A percentile compares a stretch with the other conserved stretches of the same genome.
Conservation (phyloP, 2,329 filamentous ascomycete genomes). For the Alternaria ventricosa region DNA sequence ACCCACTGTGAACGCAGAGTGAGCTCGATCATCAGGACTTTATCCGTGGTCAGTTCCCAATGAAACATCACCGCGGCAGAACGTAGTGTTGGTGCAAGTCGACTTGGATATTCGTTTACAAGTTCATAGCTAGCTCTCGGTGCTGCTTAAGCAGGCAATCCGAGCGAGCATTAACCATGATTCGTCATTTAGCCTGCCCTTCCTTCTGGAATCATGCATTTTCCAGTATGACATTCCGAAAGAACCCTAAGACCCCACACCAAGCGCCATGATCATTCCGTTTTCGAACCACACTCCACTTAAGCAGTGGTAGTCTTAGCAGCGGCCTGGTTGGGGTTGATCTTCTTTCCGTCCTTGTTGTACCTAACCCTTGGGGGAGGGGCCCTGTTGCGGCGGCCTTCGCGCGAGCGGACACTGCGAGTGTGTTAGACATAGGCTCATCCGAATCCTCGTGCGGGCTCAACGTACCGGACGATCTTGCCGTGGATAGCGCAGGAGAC, state of each 20-base stretch:
- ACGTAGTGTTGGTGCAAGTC: slow-evolving; percentile 32
- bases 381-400: slow-evolving; percentile 97
- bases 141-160: slow-evolving; percentile 37
- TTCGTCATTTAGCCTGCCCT: slow-evolving; percentile 41
- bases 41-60: not conserved
- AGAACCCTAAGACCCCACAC: slow-evolving; percentile 43
- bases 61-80: slow-evolving; percentile 4
- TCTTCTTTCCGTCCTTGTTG: slow-evolving; percentile 99
- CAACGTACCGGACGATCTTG: slow-evolving; percentile 99
- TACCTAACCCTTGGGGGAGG: slow-evolving; percentile 96
- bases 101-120: slow-evolving; percentile 47
- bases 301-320: slow-evolving; percentile 62
- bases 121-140: slow-evolving; percentile 44
- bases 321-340: slow-evolving; percentile 84
- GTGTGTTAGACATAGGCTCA: slow-evolving; percentile 17
- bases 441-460: slow-evolving; percentile 2
- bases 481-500: slow-evolving; percentile 99
- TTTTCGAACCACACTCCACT: slow-evolving; percentile 21
- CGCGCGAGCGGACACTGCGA: slow-evolving; percentile 90
- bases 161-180: slow-evolving; percentile 40
- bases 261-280: slow-evolving; percentile 45
- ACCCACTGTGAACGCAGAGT: not conserved
- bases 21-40: not conserved
- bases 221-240: slow-evolving; percentile 44
- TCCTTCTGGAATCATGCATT: slow-evolving; percentile 45